Base-by-base conservation (phyloP, 176 grass and related monocot species). In the Chrysopogon serrulatus region DNA sequence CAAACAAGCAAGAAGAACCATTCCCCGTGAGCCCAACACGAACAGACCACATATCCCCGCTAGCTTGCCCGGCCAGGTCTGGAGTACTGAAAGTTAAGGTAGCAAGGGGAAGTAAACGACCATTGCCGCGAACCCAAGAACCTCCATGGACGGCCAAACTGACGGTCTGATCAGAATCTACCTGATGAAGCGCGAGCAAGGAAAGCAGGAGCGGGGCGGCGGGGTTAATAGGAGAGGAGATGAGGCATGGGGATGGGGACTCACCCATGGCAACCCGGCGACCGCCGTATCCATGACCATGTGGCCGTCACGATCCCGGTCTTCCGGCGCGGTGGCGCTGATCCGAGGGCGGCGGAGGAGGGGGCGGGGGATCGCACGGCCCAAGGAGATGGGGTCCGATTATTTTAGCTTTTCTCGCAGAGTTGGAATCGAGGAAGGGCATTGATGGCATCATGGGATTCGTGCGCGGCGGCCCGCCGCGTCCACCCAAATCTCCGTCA, bases 381-480 rank as follows among this genome's bases (percentile, higher is more conserved):
- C 44, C 66, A 28, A 86, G 54, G 62, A 85, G 77, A 86, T 78
- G 23, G 43, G 70, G 18, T 80, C 32, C 28, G 69, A 81, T 54
- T 86, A 74, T 65, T 73, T 40, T 80, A 86, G 54, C 36, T 4
- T 18, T 35, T 21, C 36, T 32, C 53, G 30, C 23, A 14, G 76
- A 81, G 71, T 65, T 75, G 77, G 77, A 53, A 80, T 76, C 44
- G 31, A 68, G 23, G 42, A 33, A 32, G 78, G 24, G 83, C 57
- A 86, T 65, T 83, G 84, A 90, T 90, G 79, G 57, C 47, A 78
- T 90, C 88, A 86, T 86, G 79, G 73, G 73, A 86, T 86, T 59
- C 84, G 88, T 86, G 88, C 66, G 83, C 72, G 83, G 79, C 73
- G 88, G 65, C 88, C 73, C 79, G 88, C 88, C 88, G 79, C 84